phyloP scores from a whole-genome alignment of 305 asterid genomes.

The Fraxinus floribunda region DNA sequence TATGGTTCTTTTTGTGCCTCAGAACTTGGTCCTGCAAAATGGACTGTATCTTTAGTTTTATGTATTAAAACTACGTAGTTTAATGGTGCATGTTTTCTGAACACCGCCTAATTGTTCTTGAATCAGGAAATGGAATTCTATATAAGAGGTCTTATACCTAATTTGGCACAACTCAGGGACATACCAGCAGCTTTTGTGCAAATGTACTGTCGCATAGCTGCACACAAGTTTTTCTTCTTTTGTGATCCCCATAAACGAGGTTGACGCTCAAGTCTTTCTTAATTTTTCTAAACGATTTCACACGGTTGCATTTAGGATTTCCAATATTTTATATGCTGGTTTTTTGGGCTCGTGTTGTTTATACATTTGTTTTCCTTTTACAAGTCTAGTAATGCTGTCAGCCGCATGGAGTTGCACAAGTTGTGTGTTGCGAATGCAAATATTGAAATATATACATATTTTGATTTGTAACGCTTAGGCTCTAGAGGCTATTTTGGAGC shows the following conservation, averaged over 20 bases:
- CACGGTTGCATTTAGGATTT: not conserved
- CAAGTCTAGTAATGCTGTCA: not conserved
- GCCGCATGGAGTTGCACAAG: not conserved
- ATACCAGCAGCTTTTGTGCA: slow-evolving; percentile 93
- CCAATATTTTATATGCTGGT: not conserved
- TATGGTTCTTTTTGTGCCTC: slow-evolving; percentile 39
- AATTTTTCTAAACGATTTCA: not conserved
- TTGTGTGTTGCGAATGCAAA: not conserved
- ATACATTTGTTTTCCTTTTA: not conserved
- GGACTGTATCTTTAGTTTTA: slow-evolving; percentile 5
- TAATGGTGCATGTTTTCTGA: slow-evolving; percentile 23
- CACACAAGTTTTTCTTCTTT: slow-evolving; percentile 98
- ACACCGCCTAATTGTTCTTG: not conserved
- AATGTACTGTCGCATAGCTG: slow-evolving; percentile 99
- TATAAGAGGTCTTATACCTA: slow-evolving; percentile 95
- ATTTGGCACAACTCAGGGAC: slow-evolving; percentile 94
- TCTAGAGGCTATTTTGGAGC: not conserved
- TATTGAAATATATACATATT: not conserved
- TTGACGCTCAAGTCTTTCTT: slow-evolving; percentile 29
- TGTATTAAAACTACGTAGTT: slow-evolving; percentile 5
- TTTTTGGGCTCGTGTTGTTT: not conserved
- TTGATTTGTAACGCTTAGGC: not conserved
- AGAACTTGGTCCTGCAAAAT: slow-evolving; percentile 25
- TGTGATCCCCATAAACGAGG: slow-evolving; percentile 99
- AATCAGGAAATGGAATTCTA: slow-evolving; percentile 94